Base-by-base conservation (phyloP, 768 basidiomycete species). In the Boletus bicolor region DNA sequence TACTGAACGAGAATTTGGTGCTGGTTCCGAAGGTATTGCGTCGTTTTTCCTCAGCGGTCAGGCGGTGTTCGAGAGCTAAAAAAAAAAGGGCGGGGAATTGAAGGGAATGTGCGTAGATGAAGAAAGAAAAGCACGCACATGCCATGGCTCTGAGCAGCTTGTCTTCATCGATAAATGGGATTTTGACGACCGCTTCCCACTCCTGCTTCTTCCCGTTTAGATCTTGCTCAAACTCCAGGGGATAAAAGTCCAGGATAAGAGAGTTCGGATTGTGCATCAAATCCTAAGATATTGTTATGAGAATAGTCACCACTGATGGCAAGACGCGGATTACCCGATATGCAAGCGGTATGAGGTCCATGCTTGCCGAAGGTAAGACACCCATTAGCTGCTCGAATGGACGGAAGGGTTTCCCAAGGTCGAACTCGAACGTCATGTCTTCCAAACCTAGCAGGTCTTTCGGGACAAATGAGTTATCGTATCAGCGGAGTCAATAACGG, bases 341-440 rank as follows among this genome's bases (percentile, higher is more conserved):
- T 0, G 93, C 90, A n/a, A 69, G 35, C 0, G 97, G 97, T 51
- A 99, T 86, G 54, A 90, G 89, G 28, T 91, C 90, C 72, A 80
- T 87, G 72, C 93, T 96, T 1, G 94, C 94, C 8, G 82, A 84
- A 0, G 97, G 97, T 34, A 99, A 73, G 21, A 99, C 97, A 57
- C 97, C 96, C 97, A 99, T 98, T 39, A 99, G 77, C 67, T 99
- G 97, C 69, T 98, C 88, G 67, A 86, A 98, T 1, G 97, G 96
- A 54, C 75, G 82, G 79, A 98, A 98, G 0, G 97, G 97, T 57
- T 73, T 82, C 5, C 94, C 97, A 15, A 97, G 78, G 7, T 90
- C 80, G 64, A 98, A 98, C 19, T 83, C 64, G 73, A 98, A 98
- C n/a, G 73, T 64, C 86, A 96, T 88, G 44, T 89, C 74, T 53